Evolutionary conservation across 2,329 filamentous ascomycete genomes (phyloP), one percentile per base, ranked within the genome.

Genomic region (Fusarium oxysporum): DNA sequence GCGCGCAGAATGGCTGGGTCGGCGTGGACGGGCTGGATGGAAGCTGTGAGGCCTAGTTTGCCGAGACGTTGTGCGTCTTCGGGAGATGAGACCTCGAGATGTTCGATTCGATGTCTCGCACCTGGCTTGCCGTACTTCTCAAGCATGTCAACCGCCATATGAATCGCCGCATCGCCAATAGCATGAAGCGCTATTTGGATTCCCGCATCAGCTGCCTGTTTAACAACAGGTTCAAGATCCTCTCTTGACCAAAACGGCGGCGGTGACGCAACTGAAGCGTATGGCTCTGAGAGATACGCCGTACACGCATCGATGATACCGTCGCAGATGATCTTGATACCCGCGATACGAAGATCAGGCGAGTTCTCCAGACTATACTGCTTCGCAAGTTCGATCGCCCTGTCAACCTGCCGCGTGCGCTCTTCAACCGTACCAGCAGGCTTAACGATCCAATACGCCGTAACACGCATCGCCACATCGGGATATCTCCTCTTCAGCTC

Each of bases 241-340:
- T 84, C 83, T 4, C 80, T 77, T 0, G 85, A 84, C 89, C 89
- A 92, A 56, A 90, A 84, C 0, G 88, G 85, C 5, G 86, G 85
- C 3, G 71, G 70, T 51, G 84, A 82, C 5, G 82, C 80, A 19
- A 82, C 79, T 5, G 80, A 82, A 57, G 86, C 80, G 76, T 91
- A 92, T 0, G 90, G 89, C 71, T 90, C 85, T 10, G 83, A 81
- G 11, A 92, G 82, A 1, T 85, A 87, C 1, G 90, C 89, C 3
- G 90, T 91, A 79, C 89, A 92, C 1, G 87, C 88, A 71, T 92
- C 90, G 54, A 92, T 83, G 50, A 91, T 88, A 16, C 90, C 90
- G 72, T 92, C 90, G 74, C 86, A 88, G 62, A 92, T 89, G 45
- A 91, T 78, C 78, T 92, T 92, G 79, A 91, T 88, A 13, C 90